Conservation (phyloP, 2,329 filamentous ascomycete genomes). For the Cladobotryum mycophilum region DNA sequence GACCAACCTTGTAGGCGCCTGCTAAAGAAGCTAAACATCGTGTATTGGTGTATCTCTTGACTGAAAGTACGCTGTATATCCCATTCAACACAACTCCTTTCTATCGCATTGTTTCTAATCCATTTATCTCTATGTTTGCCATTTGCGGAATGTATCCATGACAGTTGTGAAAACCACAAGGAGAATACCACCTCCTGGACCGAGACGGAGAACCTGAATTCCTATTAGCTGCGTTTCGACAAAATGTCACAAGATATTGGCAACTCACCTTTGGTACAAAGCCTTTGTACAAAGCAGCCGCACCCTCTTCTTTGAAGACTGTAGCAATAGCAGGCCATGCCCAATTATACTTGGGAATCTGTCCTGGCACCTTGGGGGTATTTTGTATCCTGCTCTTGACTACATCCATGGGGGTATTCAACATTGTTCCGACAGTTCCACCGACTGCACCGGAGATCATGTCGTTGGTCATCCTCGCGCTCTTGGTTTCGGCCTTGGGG, state of each 20-base stretch:
- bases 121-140: conserved; percentile 21
- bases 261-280: conserved; percentile 87
- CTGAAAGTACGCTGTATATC: not conserved
- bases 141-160: conserved; percentile 84
- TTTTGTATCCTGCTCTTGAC: conserved; percentile 99
- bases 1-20: conserved; percentile 2
- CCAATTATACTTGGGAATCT: conserved; percentile 96
- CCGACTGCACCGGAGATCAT: conserved; percentile 80
- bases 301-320: conserved; percentile 89
- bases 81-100: not conserved
- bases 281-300: conserved; percentile 89
- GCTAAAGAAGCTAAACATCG: conserved; percentile 4
- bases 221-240: conserved; percentile 4
- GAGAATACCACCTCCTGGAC: conserved; percentile 59
- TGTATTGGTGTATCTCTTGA: not conserved
- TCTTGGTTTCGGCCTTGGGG: conserved; percentile 75
- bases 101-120: not conserved
- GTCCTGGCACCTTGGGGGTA: conserved; percentile 73
- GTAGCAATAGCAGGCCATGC: conserved; percentile 81
- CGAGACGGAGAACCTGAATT: conserved; percentile 39
- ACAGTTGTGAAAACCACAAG: conserved; percentile 82
- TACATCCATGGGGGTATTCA: conserved; percentile 96
- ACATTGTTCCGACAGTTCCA: conserved; percentile 78
- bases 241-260: not conserved
- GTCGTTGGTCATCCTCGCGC: conserved; percentile 77